These are phyloP conservation scores for Hypholoma fasciculare DNA, from an alignment of 768 basidiomycete genomes.

Conservation along the genomic window DNA sequence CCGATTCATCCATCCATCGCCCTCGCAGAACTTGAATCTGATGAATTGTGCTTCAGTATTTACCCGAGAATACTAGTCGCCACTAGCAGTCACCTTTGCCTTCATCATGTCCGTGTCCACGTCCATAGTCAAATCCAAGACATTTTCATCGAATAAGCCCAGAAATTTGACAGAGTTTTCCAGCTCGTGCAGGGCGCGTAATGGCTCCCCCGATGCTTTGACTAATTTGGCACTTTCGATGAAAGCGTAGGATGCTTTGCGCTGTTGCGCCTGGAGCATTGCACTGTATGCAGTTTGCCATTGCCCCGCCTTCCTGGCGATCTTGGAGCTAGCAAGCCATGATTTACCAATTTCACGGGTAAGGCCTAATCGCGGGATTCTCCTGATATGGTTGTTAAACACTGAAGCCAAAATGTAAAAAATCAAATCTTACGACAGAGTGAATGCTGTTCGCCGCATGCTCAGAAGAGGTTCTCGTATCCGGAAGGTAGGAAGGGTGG, in stretches of 20 bases:
- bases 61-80: background rate
- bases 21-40: conserved; percentile 82
- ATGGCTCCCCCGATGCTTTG: conserved; percentile 73
- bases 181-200: conserved; percentile 85
- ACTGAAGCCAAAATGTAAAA: background rate
- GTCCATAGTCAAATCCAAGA: conserved; percentile 61
- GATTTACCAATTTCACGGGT: conserved; percentile 71
- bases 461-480: conserved; percentile 87
- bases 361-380: conserved; percentile 37
- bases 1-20: conserved; percentile 92
- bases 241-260: conserved; percentile 72
- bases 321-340: conserved; percentile 94
- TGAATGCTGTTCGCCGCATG: conserved; percentile 84
- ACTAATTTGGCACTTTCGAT: conserved; percentile 89
- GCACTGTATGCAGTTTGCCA: conserved; percentile 98
- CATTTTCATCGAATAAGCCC: conserved; percentile 46
- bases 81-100: conserved; percentile 58
- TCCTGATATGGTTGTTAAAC: conserved; percentile 21
- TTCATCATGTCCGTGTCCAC: conserved; percentile 55
- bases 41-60: background rate
- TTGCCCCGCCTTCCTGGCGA: conserved; percentile 93
- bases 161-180: conserved; percentile 66
- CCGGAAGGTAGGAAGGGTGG: conserved; percentile 85
- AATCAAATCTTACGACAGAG: conserved; percentile 53
- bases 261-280: conserved; percentile 83